phyloP scores from a whole-genome alignment of 139 green algal genomes.

The Protoeuglena noctilucae region DNA sequence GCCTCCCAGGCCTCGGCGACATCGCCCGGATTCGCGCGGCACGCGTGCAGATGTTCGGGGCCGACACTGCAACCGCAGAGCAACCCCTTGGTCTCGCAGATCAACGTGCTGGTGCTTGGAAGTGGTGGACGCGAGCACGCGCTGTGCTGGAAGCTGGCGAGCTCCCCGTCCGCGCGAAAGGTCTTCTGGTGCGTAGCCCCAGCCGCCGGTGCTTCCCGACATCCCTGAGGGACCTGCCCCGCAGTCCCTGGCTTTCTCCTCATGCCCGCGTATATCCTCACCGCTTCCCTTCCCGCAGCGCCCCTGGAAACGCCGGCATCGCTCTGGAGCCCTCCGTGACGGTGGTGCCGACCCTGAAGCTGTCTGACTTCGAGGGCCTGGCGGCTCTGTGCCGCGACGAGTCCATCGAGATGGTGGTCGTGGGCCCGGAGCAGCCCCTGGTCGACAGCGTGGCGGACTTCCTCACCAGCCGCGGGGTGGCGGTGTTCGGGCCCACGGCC shows the following conservation, averaged over 20 bases:
- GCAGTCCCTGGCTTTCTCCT: no score
- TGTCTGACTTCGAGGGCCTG: slow-evolving; percentile 17
- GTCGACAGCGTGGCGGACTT: slow-evolving; percentile 84
- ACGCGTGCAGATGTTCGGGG: no score
- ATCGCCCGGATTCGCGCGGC: no score
- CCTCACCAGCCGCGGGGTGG: slow-evolving; percentile 41
- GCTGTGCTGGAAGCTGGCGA: slow-evolving; percentile 67
- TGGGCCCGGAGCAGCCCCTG: slow-evolving; percentile 81
- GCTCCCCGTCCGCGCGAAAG: slow-evolving; percentile 32
- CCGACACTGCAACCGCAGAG: no score
- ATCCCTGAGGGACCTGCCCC: no score
- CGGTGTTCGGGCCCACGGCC: slow-evolving; percentile 67
- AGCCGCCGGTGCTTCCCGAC: no score
- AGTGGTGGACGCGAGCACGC: slow-evolving; percentile 75
- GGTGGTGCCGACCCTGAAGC: slow-evolving; percentile 28
- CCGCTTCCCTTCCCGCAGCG: no score
- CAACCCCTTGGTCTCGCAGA: no score
- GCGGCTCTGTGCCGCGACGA: slow-evolving; percentile 61
- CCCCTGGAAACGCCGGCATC: slow-evolving; percentile 76
- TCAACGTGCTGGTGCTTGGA: slow-evolving; percentile 76
- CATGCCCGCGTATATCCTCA: no score
- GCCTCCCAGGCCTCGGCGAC: no score
- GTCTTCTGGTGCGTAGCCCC: no score
- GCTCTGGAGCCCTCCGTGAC: slow-evolving; percentile 31
- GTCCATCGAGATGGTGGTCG: slow-evolving; percentile 52